Percentiles rank a stretch among this genome's conserved stretches.
phyloP scores from a whole-genome alignment of 2,329 filamentous ascomycete genomes.

The Exophiala sp. region DNA sequence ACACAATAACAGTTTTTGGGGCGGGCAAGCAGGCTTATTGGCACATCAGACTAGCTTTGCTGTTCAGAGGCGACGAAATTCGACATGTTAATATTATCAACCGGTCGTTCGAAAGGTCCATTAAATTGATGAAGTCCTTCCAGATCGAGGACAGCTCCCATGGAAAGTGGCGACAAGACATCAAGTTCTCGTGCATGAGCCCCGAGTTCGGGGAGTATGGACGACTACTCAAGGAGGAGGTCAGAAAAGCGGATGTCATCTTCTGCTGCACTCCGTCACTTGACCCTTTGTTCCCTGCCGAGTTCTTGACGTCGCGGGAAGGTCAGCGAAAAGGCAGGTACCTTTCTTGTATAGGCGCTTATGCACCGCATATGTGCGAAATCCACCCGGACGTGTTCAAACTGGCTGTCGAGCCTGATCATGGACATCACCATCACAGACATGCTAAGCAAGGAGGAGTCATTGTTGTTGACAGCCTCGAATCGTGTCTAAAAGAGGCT shows the following conservation, averaged over 20 bases:
- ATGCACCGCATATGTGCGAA: constrained; percentile 74
- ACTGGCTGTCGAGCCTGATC: constrained; percentile 53
- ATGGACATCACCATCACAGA: constrained; percentile 42
- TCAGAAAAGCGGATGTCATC: constrained; percentile 70
- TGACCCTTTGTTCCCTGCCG: constrained; percentile 69
- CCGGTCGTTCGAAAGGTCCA: constrained; percentile 50
- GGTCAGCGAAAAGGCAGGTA: constrained; percentile 44
- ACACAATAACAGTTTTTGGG: constrained; percentile 79
- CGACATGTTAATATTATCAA: constrained; percentile 81
- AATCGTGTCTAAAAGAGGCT: constrained; percentile 75
- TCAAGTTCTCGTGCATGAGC: constrained; percentile 68
- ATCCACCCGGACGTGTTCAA: constrained; percentile 72
- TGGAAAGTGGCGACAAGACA: constrained; percentile 60
- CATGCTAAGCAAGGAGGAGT: constrained; percentile 58
- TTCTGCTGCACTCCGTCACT: constrained; percentile 83
- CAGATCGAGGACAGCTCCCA: constrained; percentile 47
- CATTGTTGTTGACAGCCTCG: constrained; percentile 65
- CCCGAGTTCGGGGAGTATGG: constrained; percentile 67
- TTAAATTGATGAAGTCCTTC: constrained; percentile 51
- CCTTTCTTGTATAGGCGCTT: constrained; percentile 46
- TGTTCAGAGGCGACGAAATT: constrained; percentile 63
- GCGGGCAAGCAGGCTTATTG: constrained; percentile 89
- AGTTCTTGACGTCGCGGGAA: constrained; percentile 63
- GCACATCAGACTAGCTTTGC: constrained; percentile 81
- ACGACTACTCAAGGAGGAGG: constrained; percentile 65